phyloP scores from a whole-genome alignment of 73 alveolate species.

The Symbiodinium pilosum region DNA sequence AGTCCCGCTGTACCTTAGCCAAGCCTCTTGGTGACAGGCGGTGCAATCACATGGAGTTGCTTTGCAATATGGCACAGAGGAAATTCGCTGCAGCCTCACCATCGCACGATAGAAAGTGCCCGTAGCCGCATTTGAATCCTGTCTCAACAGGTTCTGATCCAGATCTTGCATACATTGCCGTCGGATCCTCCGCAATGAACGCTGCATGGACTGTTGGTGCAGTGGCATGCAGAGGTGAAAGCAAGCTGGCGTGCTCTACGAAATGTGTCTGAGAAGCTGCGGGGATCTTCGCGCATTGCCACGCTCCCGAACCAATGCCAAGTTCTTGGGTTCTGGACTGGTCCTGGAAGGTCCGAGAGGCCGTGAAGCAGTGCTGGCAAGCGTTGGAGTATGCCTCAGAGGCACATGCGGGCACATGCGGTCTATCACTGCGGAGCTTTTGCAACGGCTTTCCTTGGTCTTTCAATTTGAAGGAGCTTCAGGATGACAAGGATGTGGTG shows the following conservation, averaged over 20 bases:
- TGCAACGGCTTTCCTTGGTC: background rate
- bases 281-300: conserved; percentile 76
- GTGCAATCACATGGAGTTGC: conserved; percentile 78
- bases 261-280: conserved; percentile 53
- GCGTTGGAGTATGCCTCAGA: conserved; percentile 94
- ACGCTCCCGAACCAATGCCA: background rate
- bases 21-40: conserved; percentile 41
- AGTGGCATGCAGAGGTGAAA: conserved; percentile 12
- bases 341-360: conserved; percentile 74
- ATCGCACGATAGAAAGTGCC: background rate
- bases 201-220: background rate
- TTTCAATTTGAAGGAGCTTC: background rate
- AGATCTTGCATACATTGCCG: conserved; percentile 44
- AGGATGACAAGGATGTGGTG: conserved; percentile 70
- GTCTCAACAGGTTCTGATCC: conserved; percentile 51
- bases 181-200: background rate
- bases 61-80: conserved; percentile 43
- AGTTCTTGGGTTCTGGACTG: background rate
- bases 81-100: conserved; percentile 11
- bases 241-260: conserved; percentile 87
- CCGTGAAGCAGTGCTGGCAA: conserved; percentile 94
- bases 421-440: background rate
- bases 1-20: background rate
- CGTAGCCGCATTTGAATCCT: background rate
- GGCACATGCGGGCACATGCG: background rate